A percentile compares a stretch with the other conserved stretches of the same genome.
These are phyloP conservation scores for Xylaria sp. DNA, from an alignment of 2,329 filamentous ascomycete genomes.

Conservation along the genomic window DNA sequence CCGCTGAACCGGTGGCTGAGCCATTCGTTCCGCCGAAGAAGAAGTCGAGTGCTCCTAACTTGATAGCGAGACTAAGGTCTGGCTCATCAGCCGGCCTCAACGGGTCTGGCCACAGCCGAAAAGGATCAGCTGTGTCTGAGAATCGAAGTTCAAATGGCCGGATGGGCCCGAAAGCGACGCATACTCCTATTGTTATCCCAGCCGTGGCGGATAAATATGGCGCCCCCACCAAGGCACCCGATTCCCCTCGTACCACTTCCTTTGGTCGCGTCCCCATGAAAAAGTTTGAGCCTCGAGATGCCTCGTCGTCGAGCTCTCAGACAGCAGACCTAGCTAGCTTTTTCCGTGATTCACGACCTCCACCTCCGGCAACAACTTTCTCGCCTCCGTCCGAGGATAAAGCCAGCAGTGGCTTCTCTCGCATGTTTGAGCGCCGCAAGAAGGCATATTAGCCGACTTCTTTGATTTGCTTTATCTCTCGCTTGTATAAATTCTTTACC, in stretches of 20 bases:
- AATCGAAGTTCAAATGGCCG: slow-evolving; percentile 55
- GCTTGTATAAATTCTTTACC: slow-evolving; percentile 39
- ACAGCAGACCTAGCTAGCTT: slow-evolving; percentile 80
- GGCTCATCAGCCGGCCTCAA: slow-evolving; percentile 46
- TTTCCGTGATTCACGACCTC: slow-evolving; percentile 73
- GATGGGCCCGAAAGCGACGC: slow-evolving; percentile 51
- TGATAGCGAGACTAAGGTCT: slow-evolving; percentile 67
- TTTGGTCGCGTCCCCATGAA: slow-evolving; percentile 62
- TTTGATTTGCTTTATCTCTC: slow-evolving; percentile 11
- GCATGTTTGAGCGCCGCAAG: slow-evolving; percentile 62
- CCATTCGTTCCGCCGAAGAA: slow-evolving; percentile 63
- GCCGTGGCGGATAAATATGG: slow-evolving; percentile 57
- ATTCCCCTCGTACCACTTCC: slow-evolving; percentile 39
- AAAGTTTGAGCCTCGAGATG: slow-evolving; percentile 67
- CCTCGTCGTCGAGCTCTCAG: slow-evolving; percentile 54
- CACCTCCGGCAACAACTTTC: slow-evolving; percentile 52
- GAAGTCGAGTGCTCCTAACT: slow-evolving; percentile 70
- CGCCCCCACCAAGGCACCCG: slow-evolving; percentile 38
- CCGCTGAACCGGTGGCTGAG: slow-evolving; percentile 58
- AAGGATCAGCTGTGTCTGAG: slow-evolving; percentile 46
- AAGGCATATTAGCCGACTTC: slow-evolving; percentile 50
- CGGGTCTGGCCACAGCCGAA: slow-evolving; percentile 36
- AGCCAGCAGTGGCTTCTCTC: slow-evolving; percentile 55
- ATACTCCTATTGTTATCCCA: slow-evolving; percentile 65
- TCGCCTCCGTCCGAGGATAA: slow-evolving; percentile 50